Base-by-base conservation (phyloP, 495 filamentous ascomycete species). In the Neurospora cerealis region DNA sequence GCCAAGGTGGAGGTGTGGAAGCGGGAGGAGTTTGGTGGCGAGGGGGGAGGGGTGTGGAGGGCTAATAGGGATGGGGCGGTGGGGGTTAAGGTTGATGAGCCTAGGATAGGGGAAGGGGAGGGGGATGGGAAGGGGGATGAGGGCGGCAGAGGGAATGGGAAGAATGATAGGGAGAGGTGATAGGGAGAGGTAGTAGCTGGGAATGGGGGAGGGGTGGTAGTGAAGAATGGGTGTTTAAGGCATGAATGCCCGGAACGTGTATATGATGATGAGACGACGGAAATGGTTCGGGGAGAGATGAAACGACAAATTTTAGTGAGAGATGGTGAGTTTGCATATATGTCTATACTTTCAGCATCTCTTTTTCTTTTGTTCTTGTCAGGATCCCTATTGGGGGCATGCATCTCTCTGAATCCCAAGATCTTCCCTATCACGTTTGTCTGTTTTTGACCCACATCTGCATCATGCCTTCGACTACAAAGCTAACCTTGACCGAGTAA, bases 1-100 rank as follows among this genome's bases (percentile, higher is more conserved):
- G 89, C 87, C 77, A 87, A 86, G 74, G 92, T 92, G 48, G 96
- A 99, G 87, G 91, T 99, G 69, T 99, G 96, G 96, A 99, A 99
- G 84, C 85, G 88, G 79, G 96, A 99, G 86, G 91, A 93, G 78
- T 98, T 98, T 88, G 89, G 81, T 24, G 91, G 86, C 13, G 90
- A 89, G 73, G 90, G 89, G 73, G 93, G 93, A 71, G 88, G 87
- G 66, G 89, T 97, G 71, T 98, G 95, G 95, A 91, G 95, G 85
- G 93, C 92, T 74, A 98, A 98, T 86, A 83, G 91, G 78, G 94
- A 97, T 84, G 90, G 93, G 66, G 83, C 84, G 79, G 81, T 78
- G 9, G 91, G 90, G 6, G 84, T 83, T 70, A 82, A 79, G 73
- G 73, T 82, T 34, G 70, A 76, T 8, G 62, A 77, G 28, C 66